A percentile compares a stretch with the other conserved stretches of the same genome.
These are phyloP conservation scores for Holtermannia corniformis DNA, from an alignment of 768 basidiomycete genomes.

Conservation along the genomic window DNA sequence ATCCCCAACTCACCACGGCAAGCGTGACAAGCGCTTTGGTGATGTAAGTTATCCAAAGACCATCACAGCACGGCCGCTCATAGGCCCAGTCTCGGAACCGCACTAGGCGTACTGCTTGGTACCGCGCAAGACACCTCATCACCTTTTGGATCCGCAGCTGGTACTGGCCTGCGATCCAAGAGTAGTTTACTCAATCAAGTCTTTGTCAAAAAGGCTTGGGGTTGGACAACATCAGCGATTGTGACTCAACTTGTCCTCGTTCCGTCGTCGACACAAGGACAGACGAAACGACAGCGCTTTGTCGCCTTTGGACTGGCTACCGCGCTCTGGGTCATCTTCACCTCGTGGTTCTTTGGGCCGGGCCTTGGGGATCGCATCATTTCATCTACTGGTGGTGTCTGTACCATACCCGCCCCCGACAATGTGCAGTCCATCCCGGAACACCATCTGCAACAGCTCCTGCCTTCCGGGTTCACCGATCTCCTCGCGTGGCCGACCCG, in stretches of 20 bases:
- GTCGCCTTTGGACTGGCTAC: conserved; percentile 17
- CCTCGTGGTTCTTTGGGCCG: conserved; percentile 32
- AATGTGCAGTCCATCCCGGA: not conserved
- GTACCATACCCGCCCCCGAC: conserved; percentile 11
- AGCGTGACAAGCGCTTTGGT: too few species aligned
- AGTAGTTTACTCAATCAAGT: conserved; percentile 67
- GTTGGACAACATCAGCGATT: conserved; percentile 55
- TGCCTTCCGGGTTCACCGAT: conserved; percentile 7
- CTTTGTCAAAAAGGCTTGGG: conserved; percentile 89
- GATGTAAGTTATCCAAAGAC: too few species aligned
- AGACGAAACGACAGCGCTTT: conserved; percentile 6
- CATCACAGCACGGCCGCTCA: too few species aligned
- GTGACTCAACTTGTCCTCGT: conserved; percentile 14
- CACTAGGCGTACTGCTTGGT: too few species aligned
- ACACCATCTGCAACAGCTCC: conserved; percentile 6
- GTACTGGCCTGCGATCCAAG: conserved; percentile 79
- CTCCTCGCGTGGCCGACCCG: conserved; percentile 5
- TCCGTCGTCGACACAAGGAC: not conserved
- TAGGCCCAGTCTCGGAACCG: too few species aligned
- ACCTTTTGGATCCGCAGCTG: too few species aligned
- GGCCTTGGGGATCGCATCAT: conserved; percentile 33
- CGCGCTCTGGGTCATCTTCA: conserved; percentile 23
- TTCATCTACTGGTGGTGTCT: conserved; percentile 23
- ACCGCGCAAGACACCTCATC: too few species aligned
- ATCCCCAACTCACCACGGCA: too few species aligned